Conservation (phyloP, 164 flowering plant genomes). For the Nymphaea colorata region DNA sequence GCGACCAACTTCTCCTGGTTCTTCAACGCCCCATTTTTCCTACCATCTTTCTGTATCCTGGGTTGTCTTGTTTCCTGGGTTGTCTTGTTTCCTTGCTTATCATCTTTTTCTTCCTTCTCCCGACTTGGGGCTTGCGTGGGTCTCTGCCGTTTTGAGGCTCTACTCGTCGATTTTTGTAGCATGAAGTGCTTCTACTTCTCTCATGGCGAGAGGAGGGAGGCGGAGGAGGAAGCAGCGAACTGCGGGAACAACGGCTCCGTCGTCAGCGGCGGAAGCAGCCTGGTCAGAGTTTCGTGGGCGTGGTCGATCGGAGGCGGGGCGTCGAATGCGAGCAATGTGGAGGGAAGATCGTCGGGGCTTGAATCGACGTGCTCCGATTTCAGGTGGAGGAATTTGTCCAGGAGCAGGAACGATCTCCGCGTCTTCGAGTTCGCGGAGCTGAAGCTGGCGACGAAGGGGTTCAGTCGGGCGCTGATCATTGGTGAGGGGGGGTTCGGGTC, state of each 20-base stretch:
- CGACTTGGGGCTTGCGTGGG: not conserved
- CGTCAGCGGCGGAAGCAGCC: slow-evolving; percentile 9
- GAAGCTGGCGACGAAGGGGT: slow-evolving; percentile 73
- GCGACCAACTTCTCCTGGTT: not conserved
- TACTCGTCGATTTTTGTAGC: not conserved
- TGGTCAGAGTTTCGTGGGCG: slow-evolving; percentile 60
- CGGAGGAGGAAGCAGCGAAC: slow-evolving; percentile 18
- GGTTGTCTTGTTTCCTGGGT: not conserved
- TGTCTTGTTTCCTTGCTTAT: not conserved
- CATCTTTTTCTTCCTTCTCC: slow-evolving; percentile 2
- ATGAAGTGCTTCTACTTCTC: slow-evolving; percentile 94
- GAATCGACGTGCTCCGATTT: slow-evolving; percentile 24
- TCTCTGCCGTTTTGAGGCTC: not conserved
- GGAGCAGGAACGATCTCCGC: slow-evolving; percentile 47
- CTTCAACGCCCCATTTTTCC: not conserved
- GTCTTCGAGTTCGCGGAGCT: slow-evolving; percentile 59
- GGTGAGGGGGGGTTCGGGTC: slow-evolving; percentile 97
- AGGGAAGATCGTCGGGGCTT: slow-evolving; percentile 17
- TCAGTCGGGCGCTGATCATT: slow-evolving; percentile 52
- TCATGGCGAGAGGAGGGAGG: slow-evolving; percentile 40
- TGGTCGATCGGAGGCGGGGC: slow-evolving; percentile 60
- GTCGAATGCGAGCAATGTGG: slow-evolving; percentile 27
- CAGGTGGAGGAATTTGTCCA: slow-evolving; percentile 15
- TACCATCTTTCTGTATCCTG: not conserved
- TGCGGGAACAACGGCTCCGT: slow-evolving; percentile 12